Percentiles rank a stretch among this genome's conserved stretches.
phyloP scores from a whole-genome alignment of 192 early-diverging fungal genomes.

The Cetraspora pellucida region DNA sequence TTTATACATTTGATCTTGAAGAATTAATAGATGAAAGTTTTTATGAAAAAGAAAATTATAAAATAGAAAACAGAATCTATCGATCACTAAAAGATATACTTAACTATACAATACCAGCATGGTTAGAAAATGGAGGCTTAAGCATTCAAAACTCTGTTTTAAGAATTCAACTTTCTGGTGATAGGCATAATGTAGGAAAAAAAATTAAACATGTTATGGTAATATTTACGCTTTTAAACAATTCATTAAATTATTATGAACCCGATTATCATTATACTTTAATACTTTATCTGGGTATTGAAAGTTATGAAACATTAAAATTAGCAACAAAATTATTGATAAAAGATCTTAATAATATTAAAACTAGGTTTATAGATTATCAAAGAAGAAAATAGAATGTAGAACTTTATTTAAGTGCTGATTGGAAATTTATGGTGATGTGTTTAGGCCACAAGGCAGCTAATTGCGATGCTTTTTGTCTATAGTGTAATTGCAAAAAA shows the following conservation, averaged over 20 bases:
- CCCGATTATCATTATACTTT: background rate
- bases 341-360: background rate
- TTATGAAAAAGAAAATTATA: background rate
- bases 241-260: background rate
- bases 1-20: constrained; percentile 1
- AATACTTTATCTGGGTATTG: background rate
- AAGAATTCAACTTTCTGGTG: background rate
- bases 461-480: too few species aligned
- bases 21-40: background rate
- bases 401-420: too few species aligned
- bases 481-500: too few species aligned
- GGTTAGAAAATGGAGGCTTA: background rate
- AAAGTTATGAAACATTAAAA: background rate
- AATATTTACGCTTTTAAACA: background rate
- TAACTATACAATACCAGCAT: background rate
- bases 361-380: background rate
- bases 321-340: background rate
- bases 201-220: constrained; percentile 11
- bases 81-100: background rate
- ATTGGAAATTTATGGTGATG: too few species aligned
- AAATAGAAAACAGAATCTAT: background rate
- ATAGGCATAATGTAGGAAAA: background rate
- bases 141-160: background rate
- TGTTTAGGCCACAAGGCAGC: too few species aligned
- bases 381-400: background rate